Evolutionary conservation across 306 rosid species (phyloP).

Genomic region (Acacia acuminata): DNA sequence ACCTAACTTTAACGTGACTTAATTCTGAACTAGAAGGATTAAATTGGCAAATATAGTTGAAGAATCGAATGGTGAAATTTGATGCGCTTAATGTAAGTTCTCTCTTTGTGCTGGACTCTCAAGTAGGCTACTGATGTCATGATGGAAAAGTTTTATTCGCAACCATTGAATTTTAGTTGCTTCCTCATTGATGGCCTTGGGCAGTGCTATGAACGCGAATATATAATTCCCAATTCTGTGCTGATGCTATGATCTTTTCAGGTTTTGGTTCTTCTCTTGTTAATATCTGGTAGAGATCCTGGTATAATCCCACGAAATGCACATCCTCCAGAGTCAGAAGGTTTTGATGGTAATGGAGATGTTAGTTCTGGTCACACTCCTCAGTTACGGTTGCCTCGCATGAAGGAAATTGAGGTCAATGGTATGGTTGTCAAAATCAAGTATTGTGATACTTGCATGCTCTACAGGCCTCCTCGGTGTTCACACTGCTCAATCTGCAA

Average conservation of each 20-base stretch:
- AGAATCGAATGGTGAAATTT: slow-evolving; percentile 5
- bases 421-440: slow-evolving; percentile 77
- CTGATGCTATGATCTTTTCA: slow-evolving; percentile 37
- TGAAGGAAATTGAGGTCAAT: slow-evolving; percentile 90
- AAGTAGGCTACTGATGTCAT: slow-evolving; percentile 1
- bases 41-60: neutral
- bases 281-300: slow-evolving; percentile 97
- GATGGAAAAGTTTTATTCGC: neutral
- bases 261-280: slow-evolving; percentile 85
- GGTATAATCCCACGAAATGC: slow-evolving; percentile 95
- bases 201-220: neutral
- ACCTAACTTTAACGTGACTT: neutral
- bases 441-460: slow-evolving; percentile 99
- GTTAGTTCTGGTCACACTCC: slow-evolving; percentile 89
- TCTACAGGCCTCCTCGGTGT: slow-evolving; percentile 98
- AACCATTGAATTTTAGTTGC: neutral
- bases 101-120: slow-evolving; percentile 18
- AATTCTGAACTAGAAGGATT: slow-evolving; percentile 9
- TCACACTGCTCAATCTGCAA: slow-evolving; percentile 99
- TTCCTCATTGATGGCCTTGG: neutral
- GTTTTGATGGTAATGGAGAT: slow-evolving; percentile 68
- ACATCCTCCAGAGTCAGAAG: slow-evolving; percentile 98
- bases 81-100: neutral
- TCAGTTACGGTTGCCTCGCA: slow-evolving; percentile 82
- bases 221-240: slow-evolving; percentile 10